A percentile compares a stretch with the other conserved stretches of the same genome.
Conservation (phyloP, 345 rosid species). For the Citrus australasica region DNA sequence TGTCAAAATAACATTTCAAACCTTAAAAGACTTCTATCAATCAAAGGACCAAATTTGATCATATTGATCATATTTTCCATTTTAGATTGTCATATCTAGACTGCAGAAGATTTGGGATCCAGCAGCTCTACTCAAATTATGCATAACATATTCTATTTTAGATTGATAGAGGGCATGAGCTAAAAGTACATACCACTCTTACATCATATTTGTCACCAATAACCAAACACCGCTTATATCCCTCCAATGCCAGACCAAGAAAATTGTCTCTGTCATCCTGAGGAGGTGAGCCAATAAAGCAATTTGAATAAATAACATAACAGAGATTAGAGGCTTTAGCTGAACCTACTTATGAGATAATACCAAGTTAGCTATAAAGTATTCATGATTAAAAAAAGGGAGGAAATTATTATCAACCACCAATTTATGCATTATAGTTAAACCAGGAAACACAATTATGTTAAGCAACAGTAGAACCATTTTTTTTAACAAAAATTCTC, state of each 20-base stretch:
- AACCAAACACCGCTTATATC: slow-evolving; percentile 80
- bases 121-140: background rate
- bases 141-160: background rate
- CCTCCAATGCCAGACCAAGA: slow-evolving; percentile 87
- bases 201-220: slow-evolving; percentile 91
- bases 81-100: background rate
- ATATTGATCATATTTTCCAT: background rate
- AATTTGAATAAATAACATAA: background rate
- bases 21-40: background rate
- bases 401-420: background rate
- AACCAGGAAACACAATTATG: background rate
- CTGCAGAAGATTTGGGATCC: background rate
- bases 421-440: background rate
- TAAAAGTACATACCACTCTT: slow-evolving; percentile 68
- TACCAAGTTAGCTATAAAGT: background rate
- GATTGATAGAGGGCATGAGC: slow-evolving; percentile 6
- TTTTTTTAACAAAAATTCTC: background rate
- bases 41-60: no score
- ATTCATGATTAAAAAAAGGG: background rate
- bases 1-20: background rate
- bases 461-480: background rate
- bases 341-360: background rate
- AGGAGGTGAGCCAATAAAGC: slow-evolving; percentile 12
- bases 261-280: slow-evolving; percentile 93
- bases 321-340: background rate